Percentiles rank a stretch among this genome's conserved stretches.
Conservation (phyloP, 805 yeast genomes). For the Teunomyces atbi region DNA sequence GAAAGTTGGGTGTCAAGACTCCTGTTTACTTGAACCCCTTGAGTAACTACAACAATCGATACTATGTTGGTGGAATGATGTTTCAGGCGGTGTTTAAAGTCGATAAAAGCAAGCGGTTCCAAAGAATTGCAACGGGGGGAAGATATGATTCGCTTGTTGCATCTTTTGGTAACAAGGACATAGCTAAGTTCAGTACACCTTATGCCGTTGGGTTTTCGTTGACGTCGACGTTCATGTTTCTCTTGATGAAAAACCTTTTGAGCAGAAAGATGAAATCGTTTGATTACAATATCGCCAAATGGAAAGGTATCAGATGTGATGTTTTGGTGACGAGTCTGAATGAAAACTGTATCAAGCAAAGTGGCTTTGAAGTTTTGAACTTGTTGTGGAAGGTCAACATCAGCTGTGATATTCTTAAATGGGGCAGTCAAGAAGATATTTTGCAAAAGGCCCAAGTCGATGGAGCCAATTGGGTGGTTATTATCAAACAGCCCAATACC, state of each 20-base stretch:
- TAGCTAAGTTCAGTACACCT: conserved; percentile 23
- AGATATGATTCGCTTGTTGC: conserved; percentile 77
- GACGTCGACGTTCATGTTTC: conserved; percentile 47
- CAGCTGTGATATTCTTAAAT: conserved; percentile 59
- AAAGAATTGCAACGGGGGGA: conserved; percentile 84
- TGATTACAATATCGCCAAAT: conserved; percentile 9
- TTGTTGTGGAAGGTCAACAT: conserved; percentile 76
- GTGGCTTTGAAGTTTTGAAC: conserved; percentile 63
- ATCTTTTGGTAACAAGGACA: conserved; percentile 54
- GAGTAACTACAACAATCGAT: conserved; percentile 76
- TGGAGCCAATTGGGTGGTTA: conserved; percentile 74
- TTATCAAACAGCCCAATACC: conserved; percentile 65
- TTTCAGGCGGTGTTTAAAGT: conserved; percentile 79
- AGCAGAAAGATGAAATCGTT: conserved; percentile 9
- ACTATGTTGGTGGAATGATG: conserved; percentile 81
- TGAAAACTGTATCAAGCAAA: conserved; percentile 50
- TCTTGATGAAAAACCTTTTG: conserved; percentile 31
- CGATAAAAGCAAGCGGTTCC: conserved; percentile 44
- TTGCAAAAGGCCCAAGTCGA: conserved; percentile 60
- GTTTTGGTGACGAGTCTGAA: conserved; percentile 75
- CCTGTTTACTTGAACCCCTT: conserved; percentile 72
- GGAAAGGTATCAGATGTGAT: conserved; percentile 60
- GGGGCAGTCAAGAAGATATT: conserved; percentile 56
- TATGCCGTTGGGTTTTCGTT: conserved; percentile 84
- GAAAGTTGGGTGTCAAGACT: conserved; percentile 57